phyloP scores from a whole-genome alignment of 1,139 yeast species.

The Scheffersomyces titani region DNA sequence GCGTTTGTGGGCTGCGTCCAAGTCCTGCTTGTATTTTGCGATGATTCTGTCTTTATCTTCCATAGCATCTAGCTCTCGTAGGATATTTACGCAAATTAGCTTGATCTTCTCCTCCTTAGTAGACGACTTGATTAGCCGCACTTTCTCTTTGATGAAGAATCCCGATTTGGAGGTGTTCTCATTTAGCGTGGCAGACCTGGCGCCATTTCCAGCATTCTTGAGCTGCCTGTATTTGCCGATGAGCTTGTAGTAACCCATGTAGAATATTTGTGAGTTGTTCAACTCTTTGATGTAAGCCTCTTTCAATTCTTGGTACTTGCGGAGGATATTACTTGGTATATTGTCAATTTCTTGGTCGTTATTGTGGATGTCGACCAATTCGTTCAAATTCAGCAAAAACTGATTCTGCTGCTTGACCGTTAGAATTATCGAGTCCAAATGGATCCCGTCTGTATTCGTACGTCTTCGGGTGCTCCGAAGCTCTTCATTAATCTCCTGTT shows the following conservation, averaged over 20 bases:
- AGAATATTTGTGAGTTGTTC: conserved; percentile 28
- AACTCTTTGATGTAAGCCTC: conserved; percentile 34
- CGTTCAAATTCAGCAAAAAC: conserved; percentile 22
- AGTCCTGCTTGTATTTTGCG: conserved; percentile 9
- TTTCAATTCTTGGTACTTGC: conserved; percentile 31
- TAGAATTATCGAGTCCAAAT: conserved; percentile 9
- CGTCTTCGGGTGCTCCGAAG: not conserved
- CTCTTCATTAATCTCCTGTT: conserved; percentile 2
- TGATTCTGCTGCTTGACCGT: conserved; percentile 22
- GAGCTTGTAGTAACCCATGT: conserved; percentile 40
- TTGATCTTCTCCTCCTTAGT: conserved; percentile 24
- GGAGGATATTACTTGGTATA: conserved; percentile 13
- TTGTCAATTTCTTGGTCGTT: conserved; percentile 12
- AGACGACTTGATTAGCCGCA: conserved; percentile 23
- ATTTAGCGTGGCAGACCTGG: not conserved
- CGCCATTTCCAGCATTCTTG: conserved; percentile 18
- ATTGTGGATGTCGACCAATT: conserved; percentile 19
- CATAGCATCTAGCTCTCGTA: conserved; percentile 21
- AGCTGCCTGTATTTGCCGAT: conserved; percentile 42
- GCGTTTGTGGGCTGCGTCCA: conserved; percentile 13
- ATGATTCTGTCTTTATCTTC: conserved; percentile 11
- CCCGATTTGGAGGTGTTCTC: conserved; percentile 2
- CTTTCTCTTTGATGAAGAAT: conserved; percentile 19
- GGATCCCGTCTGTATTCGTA: not conserved
- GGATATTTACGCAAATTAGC: conserved; percentile 23